A percentile compares a stretch with the other conserved stretches of the same genome.
These are phyloP conservation scores for Lipomyces yamadae DNA, from an alignment of 805 yeast genomes.

Conservation along the genomic window DNA sequence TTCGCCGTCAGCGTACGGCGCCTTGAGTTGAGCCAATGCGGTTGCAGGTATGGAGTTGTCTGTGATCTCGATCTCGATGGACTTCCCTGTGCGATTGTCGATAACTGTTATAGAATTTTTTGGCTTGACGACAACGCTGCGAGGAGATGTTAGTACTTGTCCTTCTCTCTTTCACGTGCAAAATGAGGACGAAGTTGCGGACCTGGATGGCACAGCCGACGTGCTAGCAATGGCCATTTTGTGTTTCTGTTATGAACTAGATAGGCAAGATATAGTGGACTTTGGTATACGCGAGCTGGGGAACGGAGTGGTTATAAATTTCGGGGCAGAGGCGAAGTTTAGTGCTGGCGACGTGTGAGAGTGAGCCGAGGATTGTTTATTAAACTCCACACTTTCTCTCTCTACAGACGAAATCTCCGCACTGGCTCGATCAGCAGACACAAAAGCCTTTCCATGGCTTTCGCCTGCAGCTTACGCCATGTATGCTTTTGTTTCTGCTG, in stretches of 20 bases:
- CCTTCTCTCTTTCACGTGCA: not conserved
- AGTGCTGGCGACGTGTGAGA: not conserved
- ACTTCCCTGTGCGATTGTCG: slow-evolving; percentile 37
- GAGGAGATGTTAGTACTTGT: not conserved
- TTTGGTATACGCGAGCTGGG: too few species aligned
- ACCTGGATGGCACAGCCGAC: not conserved
- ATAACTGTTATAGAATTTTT: slow-evolving; percentile 31
- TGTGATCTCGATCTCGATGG: slow-evolving; percentile 29
- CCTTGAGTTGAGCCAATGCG: slow-evolving; percentile 34
- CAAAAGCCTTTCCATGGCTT: too few species aligned
- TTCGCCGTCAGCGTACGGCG: slow-evolving; percentile 29
- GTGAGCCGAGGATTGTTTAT: not conserved
- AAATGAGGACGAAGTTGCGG: not conserved
- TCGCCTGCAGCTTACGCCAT: too few species aligned
- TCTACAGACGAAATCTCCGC: too few species aligned
- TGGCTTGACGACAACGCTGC: slow-evolving; percentile 5
- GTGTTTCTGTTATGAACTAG: not conserved
- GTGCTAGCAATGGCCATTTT: not conserved
- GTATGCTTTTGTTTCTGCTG: too few species aligned
- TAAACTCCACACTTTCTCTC: too few species aligned
- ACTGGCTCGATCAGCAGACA: too few species aligned
- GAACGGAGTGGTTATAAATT: too few species aligned
- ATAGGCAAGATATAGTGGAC: too few species aligned
- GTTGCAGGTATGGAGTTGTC: slow-evolving; percentile 36
- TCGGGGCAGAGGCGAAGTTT: too few species aligned